A percentile compares a stretch with the other conserved stretches of the same genome.
phyloP scores from a whole-genome alignment of 208 protist genomes.

The Acanthamoeba castellanii region DNA sequence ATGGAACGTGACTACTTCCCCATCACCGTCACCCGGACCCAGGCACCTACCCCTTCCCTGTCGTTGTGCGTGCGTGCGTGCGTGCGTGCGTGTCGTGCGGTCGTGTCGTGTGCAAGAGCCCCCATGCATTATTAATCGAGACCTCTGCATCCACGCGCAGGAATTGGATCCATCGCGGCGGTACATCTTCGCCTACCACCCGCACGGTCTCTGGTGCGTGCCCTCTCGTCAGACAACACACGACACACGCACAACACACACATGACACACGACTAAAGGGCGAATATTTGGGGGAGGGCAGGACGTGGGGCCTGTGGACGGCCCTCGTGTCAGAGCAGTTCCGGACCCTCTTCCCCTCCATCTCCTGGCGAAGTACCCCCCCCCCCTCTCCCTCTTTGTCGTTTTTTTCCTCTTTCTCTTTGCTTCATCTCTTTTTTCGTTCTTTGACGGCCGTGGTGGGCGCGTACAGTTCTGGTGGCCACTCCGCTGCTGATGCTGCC shows the following conservation, averaged over 20 bases:
- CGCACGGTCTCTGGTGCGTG: neutral
- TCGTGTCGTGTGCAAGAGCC: too few species aligned
- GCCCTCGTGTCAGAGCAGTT: constrained; percentile 6
- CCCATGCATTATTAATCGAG: too few species aligned
- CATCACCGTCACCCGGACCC: neutral
- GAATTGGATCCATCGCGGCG: neutral
- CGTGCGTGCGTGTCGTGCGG: too few species aligned
- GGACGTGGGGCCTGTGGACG: constrained; percentile 10
- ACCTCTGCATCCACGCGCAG: neutral
- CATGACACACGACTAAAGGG: too few species aligned
- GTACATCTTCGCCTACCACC: constrained; percentile 21
- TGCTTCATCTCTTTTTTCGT: neutral
- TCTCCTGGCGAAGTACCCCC: neutral
- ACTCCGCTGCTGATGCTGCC: constrained; percentile 14
- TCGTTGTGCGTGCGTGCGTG: too few species aligned
- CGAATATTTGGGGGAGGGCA: neutral
- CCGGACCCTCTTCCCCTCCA: neutral
- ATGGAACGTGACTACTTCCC: neutral
- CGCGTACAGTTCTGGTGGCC: neutral
- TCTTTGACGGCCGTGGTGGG: neutral
- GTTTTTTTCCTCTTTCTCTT: neutral
- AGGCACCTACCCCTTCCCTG: neutral
- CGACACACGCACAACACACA: too few species aligned
- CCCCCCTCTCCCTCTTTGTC: neutral
- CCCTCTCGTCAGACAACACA: too few species aligned